Evolutionary conservation across 2,329 filamentous ascomycete genomes (phyloP).

Genomic region (Cladosporium velox): DNA sequence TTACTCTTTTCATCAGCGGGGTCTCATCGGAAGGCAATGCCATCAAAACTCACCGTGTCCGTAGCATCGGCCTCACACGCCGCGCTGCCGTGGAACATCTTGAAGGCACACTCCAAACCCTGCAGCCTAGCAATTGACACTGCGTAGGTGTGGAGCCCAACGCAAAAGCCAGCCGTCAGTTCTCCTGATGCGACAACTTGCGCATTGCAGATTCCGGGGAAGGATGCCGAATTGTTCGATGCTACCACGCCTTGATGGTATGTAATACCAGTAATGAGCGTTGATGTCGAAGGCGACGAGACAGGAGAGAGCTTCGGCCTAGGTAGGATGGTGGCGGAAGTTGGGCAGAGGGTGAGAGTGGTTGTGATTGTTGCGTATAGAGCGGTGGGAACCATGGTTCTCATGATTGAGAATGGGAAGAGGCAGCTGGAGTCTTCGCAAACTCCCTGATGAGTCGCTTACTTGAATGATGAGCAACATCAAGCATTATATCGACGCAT

Average conservation of each 20-base stretch:
- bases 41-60: slow-evolving; percentile 4
- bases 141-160: slow-evolving; percentile 12
- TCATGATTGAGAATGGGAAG: not conserved
- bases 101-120: slow-evolving; percentile 13
- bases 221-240: not conserved
- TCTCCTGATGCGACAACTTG: slow-evolving; percentile 5
- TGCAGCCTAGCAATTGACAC: slow-evolving; percentile 3
- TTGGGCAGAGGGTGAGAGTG: slow-evolving; percentile 10
- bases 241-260: slow-evolving; percentile 15
- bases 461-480: not conserved
- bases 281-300: not conserved
- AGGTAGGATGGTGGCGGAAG: slow-evolving; percentile 1
- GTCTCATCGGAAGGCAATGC: not conserved
- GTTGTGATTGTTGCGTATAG: not conserved
- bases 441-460: not conserved
- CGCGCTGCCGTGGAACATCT: slow-evolving; percentile 15
- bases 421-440: not conserved
- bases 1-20: not conserved
- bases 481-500: not conserved
- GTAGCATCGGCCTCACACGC: slow-evolving; percentile 4
- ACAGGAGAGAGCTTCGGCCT: not conserved
- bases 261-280: not conserved
- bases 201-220: slow-evolving; percentile 1
- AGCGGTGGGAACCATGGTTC: slow-evolving; percentile 2
- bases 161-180: slow-evolving; percentile 12